These are phyloP conservation scores for Lactarius sanguifluus DNA, from an alignment of 768 basidiomycete species.

Conservation along the genomic window DNA sequence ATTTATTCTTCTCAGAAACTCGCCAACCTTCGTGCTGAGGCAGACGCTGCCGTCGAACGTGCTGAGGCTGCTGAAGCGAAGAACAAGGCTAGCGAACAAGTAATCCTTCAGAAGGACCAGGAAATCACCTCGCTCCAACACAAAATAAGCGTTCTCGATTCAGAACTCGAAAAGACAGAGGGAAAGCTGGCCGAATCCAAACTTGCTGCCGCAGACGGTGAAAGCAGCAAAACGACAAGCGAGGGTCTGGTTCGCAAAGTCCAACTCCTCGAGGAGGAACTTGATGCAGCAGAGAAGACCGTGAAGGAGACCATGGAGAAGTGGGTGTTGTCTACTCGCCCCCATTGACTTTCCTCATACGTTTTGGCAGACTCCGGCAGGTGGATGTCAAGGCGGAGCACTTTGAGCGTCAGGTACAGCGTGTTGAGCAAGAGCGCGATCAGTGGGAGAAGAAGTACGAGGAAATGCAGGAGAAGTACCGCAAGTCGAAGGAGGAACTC, in stretches of 20 bases:
- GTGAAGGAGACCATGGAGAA: constrained; percentile 95
- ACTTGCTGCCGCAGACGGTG: constrained; percentile 60
- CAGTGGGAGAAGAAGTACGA: constrained; percentile 93
- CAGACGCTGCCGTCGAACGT: constrained; percentile 74
- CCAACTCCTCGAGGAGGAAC: constrained; percentile 89
- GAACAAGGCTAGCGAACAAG: constrained; percentile 75
- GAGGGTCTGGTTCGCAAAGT: constrained; percentile 83
- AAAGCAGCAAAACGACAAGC: constrained; percentile 64
- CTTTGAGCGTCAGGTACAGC: constrained; percentile 88
- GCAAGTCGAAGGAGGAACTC: constrained; percentile 72
- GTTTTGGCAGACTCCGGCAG: constrained; percentile 70
- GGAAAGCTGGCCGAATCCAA: constrained; percentile 64
- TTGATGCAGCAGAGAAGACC: constrained; percentile 95
- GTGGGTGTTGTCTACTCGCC: constrained; percentile 49
- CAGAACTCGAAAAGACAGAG: constrained; percentile 72
- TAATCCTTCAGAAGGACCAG: constrained; percentile 79
- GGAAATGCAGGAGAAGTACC: constrained; percentile 73
- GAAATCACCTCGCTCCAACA: constrained; percentile 77
- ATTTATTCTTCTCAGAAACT: constrained; percentile 57
- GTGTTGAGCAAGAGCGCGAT: constrained; percentile 89
- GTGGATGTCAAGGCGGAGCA: constrained; percentile 99
- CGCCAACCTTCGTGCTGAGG: constrained; percentile 74
- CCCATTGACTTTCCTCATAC: not conserved
- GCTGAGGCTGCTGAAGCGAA: constrained; percentile 87
- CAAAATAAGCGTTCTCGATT: constrained; percentile 63